Evolutionary conservation across 495 filamentous ascomycete genomes (phyloP), one percentile per base, ranked within the genome.

Genomic region (Eremomyces bilateralis): DNA sequence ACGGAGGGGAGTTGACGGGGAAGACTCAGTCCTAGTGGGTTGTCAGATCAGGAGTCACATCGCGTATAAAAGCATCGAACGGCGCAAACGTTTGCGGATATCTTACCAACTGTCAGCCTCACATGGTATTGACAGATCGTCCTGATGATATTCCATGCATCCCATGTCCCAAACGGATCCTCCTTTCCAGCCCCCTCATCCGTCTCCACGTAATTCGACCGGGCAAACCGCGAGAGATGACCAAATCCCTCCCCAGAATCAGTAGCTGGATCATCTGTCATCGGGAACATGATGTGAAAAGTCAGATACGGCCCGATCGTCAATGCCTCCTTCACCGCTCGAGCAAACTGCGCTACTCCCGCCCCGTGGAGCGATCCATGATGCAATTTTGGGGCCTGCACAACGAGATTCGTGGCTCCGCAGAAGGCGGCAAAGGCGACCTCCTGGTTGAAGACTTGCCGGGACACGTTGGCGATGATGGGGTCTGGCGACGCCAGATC

Each of bases 341-440:
- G 69, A 21, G 81, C 81, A 62, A 84, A 95, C 46, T 80, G 76
- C 2, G 69, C 49, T 4, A 72, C 21, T 8, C 17, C 30, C 15
- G 10, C 61, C 28, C 61, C 57, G 0, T 59, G 57, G 36, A 60
- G 48, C 25, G 58, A 42, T 13, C 38, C 47, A 15, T 60, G 53
- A 49, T 66, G 51, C 48, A 71, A 38, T 38, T 60, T 64, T 1
- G 84, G 88, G 3, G 81, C 80, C 2, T 71, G 73, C 20, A 95
- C 58, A 35, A 94, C 59, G 25, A 99, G 63, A 50, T 76, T 90
- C 15, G 69, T 70, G 40, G 83, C 64, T 12, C 88, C 88, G 49
- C 81, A 91, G 57, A 94, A 99, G 33, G 78, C 80, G 22, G 88
- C 90, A 53, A 94, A 99, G 15, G 78, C 73, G 13, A 95, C 67